Conservation (phyloP, 805 yeast species). For the Kodamaea lidongshanica region DNA sequence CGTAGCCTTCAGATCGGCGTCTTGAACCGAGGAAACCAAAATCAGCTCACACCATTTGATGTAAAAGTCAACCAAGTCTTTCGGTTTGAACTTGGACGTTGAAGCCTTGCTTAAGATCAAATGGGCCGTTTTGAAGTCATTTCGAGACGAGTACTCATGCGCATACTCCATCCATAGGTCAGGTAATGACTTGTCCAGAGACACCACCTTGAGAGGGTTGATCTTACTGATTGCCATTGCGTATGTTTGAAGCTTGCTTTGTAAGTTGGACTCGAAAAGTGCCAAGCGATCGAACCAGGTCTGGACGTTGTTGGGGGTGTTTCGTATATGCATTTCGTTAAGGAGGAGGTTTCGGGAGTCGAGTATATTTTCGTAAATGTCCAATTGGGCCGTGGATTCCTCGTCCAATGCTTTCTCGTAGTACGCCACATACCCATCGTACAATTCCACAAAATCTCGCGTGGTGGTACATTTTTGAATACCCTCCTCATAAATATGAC, state of each 20-base stretch:
- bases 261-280: slow-evolving; percentile 32
- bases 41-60: slow-evolving; percentile 72
- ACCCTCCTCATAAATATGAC: slow-evolving; percentile 38
- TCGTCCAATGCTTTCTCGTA: slow-evolving; percentile 32
- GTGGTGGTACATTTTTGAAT: slow-evolving; percentile 43
- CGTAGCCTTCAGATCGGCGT: slow-evolving; percentile 36
- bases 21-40: slow-evolving; percentile 33
- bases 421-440: slow-evolving; percentile 55
- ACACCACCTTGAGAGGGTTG: slow-evolving; percentile 46
- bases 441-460: slow-evolving; percentile 57
- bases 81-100: slow-evolving; percentile 59
- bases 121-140: slow-evolving; percentile 55
- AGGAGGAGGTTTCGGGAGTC: slow-evolving; percentile 51
- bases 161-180: slow-evolving; percentile 71
- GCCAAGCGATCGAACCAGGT: slow-evolving; percentile 64
- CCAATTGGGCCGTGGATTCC: slow-evolving; percentile 24
- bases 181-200: slow-evolving; percentile 36
- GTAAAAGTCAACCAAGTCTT: slow-evolving; percentile 60
- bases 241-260: slow-evolving; percentile 43
- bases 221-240: slow-evolving; percentile 61
- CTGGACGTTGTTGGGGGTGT: slow-evolving; percentile 53
- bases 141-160: slow-evolving; percentile 48
- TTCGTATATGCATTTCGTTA: slow-evolving; percentile 62
- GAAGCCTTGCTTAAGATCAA: slow-evolving; percentile 57
- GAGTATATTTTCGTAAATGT: slow-evolving; percentile 49